Base-by-base conservation (phyloP, 2,329 filamentous ascomycete species). In the Phaeosphaeriaceae sp. region DNA sequence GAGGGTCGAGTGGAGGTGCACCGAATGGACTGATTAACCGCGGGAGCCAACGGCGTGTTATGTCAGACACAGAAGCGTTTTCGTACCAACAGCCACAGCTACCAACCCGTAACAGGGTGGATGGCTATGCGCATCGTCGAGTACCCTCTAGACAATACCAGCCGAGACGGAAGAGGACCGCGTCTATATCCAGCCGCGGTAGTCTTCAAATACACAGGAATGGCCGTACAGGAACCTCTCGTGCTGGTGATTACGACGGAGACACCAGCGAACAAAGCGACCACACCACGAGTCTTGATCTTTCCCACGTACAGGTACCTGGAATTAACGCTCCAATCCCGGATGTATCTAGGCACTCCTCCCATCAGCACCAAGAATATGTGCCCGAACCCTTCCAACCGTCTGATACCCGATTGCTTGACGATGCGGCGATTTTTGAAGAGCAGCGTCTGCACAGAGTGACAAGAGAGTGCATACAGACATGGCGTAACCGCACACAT, bases 401-500 rank as follows among this genome's bases (percentile, higher is more conserved):
- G 7, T 79, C 79, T 12, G 73, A 81, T 37, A 80, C 79, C 6
- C 77, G 80, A 51, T 66, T 83, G 58, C 64, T 79, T 40, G 74
- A 76, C 23, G 79, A 83, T 65, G 80, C 79, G 12, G 79, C 77
- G 29, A 78, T 60, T 4, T 68, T 73, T 41, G 70, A 68, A 46
- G 42, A 67, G 23, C 64, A 65, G 42, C 68, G 67, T n/a, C 44
- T 66, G 20, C 59, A 63, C 23, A 50, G 63, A 17, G 54, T 67
- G 16, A 59, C 57, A 15, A 60, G 72, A 42, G 56, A 45, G 9
- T 65, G 65, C 34, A 57, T 82, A 26, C 72, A 73, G 21, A 72
- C 69, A 50, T 83, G 81, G 82, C 74, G 77, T 41, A 74, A 78
- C 48, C 70, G 71, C 41, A 74, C 77, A 2, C 52, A 58, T 36